These are phyloP conservation scores for Leavenworthia alabamica DNA, from an alignment of 345 rosid genomes.

Conservation along the genomic window DNA sequence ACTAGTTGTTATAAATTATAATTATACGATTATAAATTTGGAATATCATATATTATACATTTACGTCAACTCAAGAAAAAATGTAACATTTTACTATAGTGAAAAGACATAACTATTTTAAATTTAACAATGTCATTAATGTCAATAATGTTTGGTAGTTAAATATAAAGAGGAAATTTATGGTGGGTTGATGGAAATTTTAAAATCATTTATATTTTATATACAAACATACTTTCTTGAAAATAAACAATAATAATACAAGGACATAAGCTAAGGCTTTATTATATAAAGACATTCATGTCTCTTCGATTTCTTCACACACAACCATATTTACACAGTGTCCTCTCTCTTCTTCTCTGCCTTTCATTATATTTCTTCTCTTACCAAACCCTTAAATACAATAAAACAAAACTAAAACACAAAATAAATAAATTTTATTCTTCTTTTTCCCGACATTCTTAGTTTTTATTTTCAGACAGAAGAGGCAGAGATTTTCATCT, in stretches of 20 bases:
- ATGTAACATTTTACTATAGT: background rate
- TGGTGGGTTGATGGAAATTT: constrained; percentile 17
- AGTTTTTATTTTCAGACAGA: constrained; percentile 14
- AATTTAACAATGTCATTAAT: too few species aligned
- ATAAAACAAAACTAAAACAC: background rate
- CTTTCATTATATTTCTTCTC: constrained; percentile 23
- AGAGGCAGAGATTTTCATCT: constrained; percentile 23
- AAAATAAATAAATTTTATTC: background rate
- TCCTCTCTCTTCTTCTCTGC: constrained; percentile 32
- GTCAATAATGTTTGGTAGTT: constrained; percentile 26
- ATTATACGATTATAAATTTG: background rate
- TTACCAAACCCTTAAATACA: constrained; percentile 15
- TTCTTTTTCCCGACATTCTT: constrained; percentile 13
- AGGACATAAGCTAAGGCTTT: background rate
- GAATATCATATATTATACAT: background rate
- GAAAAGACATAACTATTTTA: background rate
- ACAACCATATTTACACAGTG: background rate
- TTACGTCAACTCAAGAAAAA: background rate
- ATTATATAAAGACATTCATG: constrained; percentile 36
- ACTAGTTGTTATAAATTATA: background rate
- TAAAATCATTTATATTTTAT: background rate
- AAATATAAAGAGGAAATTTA: constrained; percentile 17
- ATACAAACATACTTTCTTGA: background rate
- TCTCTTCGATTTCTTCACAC: constrained; percentile 14
- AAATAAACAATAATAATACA: background rate